Conservation (phyloP, 1,284 basidiomycete genomes). For the Trichosporon sp. region DNA sequence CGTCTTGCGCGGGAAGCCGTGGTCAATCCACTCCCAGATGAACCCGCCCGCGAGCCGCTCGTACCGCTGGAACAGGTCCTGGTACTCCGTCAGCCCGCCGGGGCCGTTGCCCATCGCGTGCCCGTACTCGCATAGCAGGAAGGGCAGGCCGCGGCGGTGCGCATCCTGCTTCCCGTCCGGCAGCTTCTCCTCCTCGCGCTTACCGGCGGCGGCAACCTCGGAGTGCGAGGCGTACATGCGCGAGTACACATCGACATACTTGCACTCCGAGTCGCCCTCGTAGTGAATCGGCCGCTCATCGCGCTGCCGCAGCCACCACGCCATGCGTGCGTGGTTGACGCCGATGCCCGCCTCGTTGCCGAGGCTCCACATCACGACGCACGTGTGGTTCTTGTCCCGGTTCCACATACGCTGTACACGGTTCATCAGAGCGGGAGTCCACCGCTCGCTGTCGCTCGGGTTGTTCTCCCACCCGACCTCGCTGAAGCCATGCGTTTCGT, state of each 20-base stretch:
- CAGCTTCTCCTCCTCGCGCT: slow-evolving; percentile 4
- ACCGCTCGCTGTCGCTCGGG: slow-evolving; percentile 18
- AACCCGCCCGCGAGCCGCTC: slow-evolving; percentile 25
- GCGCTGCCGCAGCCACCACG: slow-evolving; percentile 18
- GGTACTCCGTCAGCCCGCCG: slow-evolving; percentile 26
- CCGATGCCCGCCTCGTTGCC: slow-evolving; percentile 30
- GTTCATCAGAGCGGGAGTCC: slow-evolving; percentile 21
- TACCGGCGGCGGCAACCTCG: slow-evolving; percentile 21
- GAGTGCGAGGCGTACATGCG: slow-evolving; percentile 25
- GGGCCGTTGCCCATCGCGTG: slow-evolving; percentile 34
- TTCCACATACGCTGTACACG: slow-evolving; percentile 22
- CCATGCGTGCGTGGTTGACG: slow-evolving; percentile 27
- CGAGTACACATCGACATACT: slow-evolving; percentile 26
- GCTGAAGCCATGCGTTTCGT: slow-evolving; percentile 30
- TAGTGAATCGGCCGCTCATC: slow-evolving; percentile 29
- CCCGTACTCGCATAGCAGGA: slow-evolving; percentile 27
- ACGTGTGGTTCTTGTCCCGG: slow-evolving; percentile 33
- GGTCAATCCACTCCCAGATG: slow-evolving; percentile 34
- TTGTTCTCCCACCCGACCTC: slow-evolving; percentile 18
- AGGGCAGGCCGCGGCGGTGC: slow-evolving; percentile 17
- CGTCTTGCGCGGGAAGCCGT: slow-evolving; percentile 17
- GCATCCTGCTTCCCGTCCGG: slow-evolving; percentile 12
- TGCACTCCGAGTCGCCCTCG: slow-evolving; percentile 22
- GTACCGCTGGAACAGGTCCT: slow-evolving; percentile 27
- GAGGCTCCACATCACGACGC: slow-evolving; percentile 28